phyloP scores from a whole-genome alignment of 164 flowering plant genomes.

The Annona squamosa region DNA sequence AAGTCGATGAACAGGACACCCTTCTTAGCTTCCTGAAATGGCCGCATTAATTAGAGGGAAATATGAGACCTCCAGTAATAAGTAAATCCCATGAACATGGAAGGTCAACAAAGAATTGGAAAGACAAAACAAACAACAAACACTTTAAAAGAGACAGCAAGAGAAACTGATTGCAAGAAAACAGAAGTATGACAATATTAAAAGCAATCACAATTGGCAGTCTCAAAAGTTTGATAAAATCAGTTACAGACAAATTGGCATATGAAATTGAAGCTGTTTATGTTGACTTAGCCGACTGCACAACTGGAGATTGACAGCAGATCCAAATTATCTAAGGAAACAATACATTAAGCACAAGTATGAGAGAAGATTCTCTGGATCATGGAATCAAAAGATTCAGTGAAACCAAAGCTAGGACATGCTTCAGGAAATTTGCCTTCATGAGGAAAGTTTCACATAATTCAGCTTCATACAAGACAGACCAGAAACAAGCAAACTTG shows the following conservation, averaged over 20 bases:
- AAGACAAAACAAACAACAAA: no score
- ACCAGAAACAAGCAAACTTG: no score
- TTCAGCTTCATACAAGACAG: no score
- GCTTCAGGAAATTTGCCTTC: no score
- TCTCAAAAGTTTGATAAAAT: not conserved
- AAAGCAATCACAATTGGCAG: not conserved
- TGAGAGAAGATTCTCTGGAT: not conserved
- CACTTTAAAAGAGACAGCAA: not conserved
- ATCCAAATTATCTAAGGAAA: not conserved
- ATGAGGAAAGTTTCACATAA: no score
- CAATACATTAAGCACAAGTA: not conserved
- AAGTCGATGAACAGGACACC: slow-evolving; percentile 59
- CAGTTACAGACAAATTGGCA: not conserved
- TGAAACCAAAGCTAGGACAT: not conserved
- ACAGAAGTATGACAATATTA: not conserved
- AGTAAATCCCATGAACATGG: no score
- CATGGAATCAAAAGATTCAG: not conserved
- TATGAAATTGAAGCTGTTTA: not conserved
- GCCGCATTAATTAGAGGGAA: not conserved
- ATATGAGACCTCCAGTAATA: not conserved
- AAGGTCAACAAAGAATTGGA: no score
- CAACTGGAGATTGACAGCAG: not conserved
- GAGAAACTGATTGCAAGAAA: not conserved
- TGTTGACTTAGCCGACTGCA: not conserved
- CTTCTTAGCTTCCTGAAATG: slow-evolving; percentile 50